A percentile compares a stretch with the other conserved stretches of the same genome.
These are phyloP conservation scores for Salix suchowensis DNA, from an alignment of 345 rosid species.

Conservation along the genomic window DNA sequence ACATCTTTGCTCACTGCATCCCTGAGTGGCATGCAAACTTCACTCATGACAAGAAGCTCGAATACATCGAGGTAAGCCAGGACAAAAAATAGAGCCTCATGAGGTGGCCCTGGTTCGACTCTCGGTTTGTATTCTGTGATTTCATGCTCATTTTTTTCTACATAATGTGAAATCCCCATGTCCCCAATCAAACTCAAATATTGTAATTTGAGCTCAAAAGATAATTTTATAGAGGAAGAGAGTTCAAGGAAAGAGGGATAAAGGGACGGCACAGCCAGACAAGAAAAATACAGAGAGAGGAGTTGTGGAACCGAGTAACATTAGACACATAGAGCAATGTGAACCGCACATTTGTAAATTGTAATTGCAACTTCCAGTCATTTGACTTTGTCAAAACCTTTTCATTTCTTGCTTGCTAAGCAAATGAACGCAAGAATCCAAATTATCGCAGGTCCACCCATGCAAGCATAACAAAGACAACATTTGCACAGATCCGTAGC, in stretches of 20 bases:
- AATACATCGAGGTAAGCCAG: conserved; percentile 54
- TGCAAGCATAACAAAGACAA: background rate
- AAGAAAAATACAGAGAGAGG: background rate
- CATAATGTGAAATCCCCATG: background rate
- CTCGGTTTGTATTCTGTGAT: background rate
- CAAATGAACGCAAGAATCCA: background rate
- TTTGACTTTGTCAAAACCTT: background rate
- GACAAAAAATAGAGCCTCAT: conserved; percentile 52
- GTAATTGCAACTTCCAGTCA: background rate
- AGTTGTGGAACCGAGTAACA: background rate
- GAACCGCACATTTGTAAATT: background rate
- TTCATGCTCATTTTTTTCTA: background rate
- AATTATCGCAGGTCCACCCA: background rate
- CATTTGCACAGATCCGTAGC: no score
- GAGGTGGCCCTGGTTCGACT: conserved; percentile 41
- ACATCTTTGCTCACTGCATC: conserved; percentile 47
- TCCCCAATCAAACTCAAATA: background rate
- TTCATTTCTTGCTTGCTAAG: conserved; percentile 5
- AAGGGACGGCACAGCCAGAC: background rate
- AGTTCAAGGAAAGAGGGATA: background rate
- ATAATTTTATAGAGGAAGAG: background rate
- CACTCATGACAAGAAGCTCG: conserved; percentile 52
- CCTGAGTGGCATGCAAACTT: conserved; percentile 45
- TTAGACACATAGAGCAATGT: background rate
- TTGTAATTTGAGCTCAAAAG: background rate